Conservation (phyloP, 495 filamentous ascomycete species). For the Antarctomyces pellizariae region DNA sequence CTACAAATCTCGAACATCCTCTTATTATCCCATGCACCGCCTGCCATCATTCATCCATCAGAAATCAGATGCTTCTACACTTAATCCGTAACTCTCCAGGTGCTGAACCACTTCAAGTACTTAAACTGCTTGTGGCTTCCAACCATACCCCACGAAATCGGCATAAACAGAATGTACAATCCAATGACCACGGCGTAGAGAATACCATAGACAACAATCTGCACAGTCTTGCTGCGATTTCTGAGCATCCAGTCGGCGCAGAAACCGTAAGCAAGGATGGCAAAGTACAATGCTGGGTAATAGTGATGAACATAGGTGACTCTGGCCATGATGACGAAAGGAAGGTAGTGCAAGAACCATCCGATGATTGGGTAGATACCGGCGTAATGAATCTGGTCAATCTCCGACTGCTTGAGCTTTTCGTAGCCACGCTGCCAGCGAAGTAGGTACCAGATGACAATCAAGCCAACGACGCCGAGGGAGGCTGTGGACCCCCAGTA, state of each 20-base stretch:
- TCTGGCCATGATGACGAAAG: conserved; percentile 91
- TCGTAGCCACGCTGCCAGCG: conserved; percentile 91
- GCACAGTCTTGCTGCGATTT: conserved; percentile 30
- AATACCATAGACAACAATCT: conserved; percentile 39
- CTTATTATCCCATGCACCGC: no score
- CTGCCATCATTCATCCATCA: no score
- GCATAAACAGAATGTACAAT: conserved; percentile 71
- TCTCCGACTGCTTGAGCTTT: conserved; percentile 54
- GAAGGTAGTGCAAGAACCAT: conserved; percentile 90
- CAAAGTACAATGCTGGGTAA: conserved; percentile 96
- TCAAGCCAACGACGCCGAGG: conserved; percentile 42
- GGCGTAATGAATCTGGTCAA: conserved; percentile 85
- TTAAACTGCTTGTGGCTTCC: conserved; percentile 62
- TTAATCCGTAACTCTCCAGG: conserved; percentile 41
- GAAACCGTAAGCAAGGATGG: conserved; percentile 77
- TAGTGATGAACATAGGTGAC: conserved; percentile 99
- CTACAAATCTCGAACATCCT: no score
- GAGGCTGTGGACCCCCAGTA: conserved; percentile 84
- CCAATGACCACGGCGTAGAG: conserved; percentile 52
- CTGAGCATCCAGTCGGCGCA: conserved; percentile 60
- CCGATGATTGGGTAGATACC: conserved; percentile 80
- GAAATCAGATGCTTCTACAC: no score
- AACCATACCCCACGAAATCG: conserved; percentile 93
- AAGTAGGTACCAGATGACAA: conserved; percentile 67
- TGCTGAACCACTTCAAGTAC: conserved; percentile 78